Evolutionary conservation across 129 eudicot species (phyloP), one percentile per base, ranked within the genome.

Genomic region (Ambrosia trifida): DNA sequence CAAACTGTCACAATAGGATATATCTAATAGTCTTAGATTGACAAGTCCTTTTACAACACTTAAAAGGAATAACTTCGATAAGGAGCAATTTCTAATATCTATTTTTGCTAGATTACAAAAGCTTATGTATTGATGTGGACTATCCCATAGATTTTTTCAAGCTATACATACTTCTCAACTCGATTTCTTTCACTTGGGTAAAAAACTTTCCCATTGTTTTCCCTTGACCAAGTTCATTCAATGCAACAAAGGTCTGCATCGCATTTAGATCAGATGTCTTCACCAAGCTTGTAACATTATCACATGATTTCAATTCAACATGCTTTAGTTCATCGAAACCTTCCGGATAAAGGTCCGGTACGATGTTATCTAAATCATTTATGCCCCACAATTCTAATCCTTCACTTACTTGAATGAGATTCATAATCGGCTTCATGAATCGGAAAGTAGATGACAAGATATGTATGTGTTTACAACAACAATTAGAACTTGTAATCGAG

Each of bases 81-180:
- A 45, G 7, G 10, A 11, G 11, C 70, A 66, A 0, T 1, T 0
- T 7, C 0, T 0, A 20, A 66, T 44, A 0, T 12, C 0, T 5
- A 66, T 6, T 12, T 0, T 44, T 0, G 1, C 11, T 20, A 66
- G 70, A 17, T 11, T 43, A 28, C 13, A 4, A 19, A 43, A 28
- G 38, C 40, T 43, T 43, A 66, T 66, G 44, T 20, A 66, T 66
- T 44, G 70, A 66, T 43, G 2, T 45, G 70, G 70, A 4, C 70
- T 19, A 66, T 66, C 38, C 64, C 64, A 69, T 53, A 69, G 11
- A 52, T n/a, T 33, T 6, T 11, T 30, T 3, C 28, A 68, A 49
- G 0, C 3, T 19, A 0, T 0, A 0, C 0, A 69, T 1, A 0
- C 1, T 0, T 0, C 0, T 0, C 63, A 69, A 18, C 3, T 0